phyloP scores from a whole-genome alignment of 2,329 filamentous ascomycete species.

The Fusarium heterosporum region DNA sequence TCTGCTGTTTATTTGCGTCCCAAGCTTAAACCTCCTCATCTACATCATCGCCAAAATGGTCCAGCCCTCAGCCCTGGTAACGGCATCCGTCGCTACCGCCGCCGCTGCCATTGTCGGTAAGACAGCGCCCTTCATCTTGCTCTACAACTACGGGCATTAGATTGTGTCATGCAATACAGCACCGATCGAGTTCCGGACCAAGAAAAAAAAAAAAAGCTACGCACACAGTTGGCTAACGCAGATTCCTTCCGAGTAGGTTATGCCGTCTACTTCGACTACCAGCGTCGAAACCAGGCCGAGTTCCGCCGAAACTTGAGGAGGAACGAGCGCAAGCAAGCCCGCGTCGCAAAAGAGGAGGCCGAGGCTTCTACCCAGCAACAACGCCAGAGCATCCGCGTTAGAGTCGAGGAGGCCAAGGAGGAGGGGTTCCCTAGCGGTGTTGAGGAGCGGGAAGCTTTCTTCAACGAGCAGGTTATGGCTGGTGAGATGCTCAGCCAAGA shows the following conservation, averaged over 20 bases:
- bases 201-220: not conserved
- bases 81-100: conserved; percentile 70
- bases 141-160: not conserved
- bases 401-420: conserved; percentile 84
- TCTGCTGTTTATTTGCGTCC: conserved; percentile 19
- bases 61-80: conserved; percentile 67
- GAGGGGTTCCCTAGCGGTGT: conserved; percentile 92
- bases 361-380: conserved; percentile 73
- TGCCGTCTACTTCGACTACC: conserved; percentile 76
- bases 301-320: conserved; percentile 77
- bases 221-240: conserved; percentile 34
- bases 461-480: conserved; percentile 92
- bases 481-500: conserved; percentile 87
- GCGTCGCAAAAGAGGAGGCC: conserved; percentile 78
- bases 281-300: conserved; percentile 71
- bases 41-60: conserved; percentile 53
- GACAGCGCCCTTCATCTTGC: conserved; percentile 18
- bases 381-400: conserved; percentile 78
- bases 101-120: conserved; percentile 71
- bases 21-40: conserved; percentile 19
- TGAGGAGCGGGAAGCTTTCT: conserved; percentile 95
- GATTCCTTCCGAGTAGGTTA: conserved; percentile 62
- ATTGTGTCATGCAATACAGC: conserved; percentile 2
- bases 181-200: not conserved
- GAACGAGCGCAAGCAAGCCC: conserved; percentile 78